These are phyloP conservation scores for Lactarius psammicola DNA, from an alignment of 768 basidiomycete species.

Conservation along the genomic window DNA sequence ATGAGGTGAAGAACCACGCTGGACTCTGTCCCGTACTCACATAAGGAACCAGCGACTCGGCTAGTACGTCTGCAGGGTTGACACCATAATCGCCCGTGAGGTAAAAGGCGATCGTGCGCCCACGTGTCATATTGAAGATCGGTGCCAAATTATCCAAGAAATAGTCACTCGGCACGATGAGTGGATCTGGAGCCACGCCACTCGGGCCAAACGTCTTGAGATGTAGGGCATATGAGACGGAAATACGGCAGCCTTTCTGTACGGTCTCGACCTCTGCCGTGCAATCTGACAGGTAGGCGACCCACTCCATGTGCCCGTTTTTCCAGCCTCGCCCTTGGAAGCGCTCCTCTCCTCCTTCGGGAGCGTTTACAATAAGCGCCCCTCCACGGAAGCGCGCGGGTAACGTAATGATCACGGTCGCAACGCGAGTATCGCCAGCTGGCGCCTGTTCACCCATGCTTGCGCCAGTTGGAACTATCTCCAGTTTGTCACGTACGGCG, in stretches of 20 bases:
- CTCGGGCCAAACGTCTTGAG: slow-evolving; percentile 63
- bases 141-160: slow-evolving; percentile 72
- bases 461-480: slow-evolving; percentile 62
- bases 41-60: slow-evolving; percentile 66
- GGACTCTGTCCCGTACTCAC: slow-evolving; percentile 43
- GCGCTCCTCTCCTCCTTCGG: slow-evolving; percentile 56
- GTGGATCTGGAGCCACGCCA: slow-evolving; percentile 51
- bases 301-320: slow-evolving; percentile 71
- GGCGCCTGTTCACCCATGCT: slow-evolving; percentile 55
- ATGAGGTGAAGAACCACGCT: background rate
- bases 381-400: slow-evolving; percentile 76
- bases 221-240: slow-evolving; percentile 69
- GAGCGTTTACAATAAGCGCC: slow-evolving; percentile 54
- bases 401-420: slow-evolving; percentile 70
- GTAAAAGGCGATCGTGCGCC: slow-evolving; percentile 71
- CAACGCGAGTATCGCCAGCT: slow-evolving; percentile 65
- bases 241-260: slow-evolving; percentile 65
- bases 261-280: slow-evolving; percentile 73
- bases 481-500: slow-evolving; percentile 64
- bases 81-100: slow-evolving; percentile 65
- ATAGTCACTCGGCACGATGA: slow-evolving; percentile 70
- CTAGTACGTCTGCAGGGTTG: slow-evolving; percentile 65
- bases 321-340: slow-evolving; percentile 63
- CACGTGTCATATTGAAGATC: slow-evolving; percentile 68
- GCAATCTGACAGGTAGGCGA: slow-evolving; percentile 71